Evolutionary conservation across 306 rosid genomes (phyloP), one percentile per base, ranked within the genome.

Genomic region (Castanopsis chinensis): DNA sequence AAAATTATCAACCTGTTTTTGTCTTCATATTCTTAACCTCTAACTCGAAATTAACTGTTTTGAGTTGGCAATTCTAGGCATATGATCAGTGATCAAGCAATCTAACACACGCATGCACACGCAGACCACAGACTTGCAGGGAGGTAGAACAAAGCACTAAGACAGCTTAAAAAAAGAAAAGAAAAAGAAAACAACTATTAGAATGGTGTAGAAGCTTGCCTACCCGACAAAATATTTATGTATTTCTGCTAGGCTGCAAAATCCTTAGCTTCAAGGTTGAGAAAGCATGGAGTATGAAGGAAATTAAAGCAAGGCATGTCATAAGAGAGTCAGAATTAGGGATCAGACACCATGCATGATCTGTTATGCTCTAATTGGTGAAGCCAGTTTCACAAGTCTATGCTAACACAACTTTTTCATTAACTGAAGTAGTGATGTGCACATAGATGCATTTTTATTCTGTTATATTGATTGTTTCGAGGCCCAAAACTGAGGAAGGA

Each of bases 361-460:
- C 68, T 80, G 82, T 73, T 69, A 72, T 77, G 79, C 84, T 76
- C 77, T 77, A 68, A 28, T 77, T 77, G 77, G 78, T 45, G 57
- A 84, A 78, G 51, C 33, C 43, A 43, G 68, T 82, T 77, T 61
- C 78, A 73, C 80, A 49, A 61, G 74, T 77, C 77, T 73, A 51
- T 17, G 17, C 53, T 3, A 49, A 49, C 15, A 49, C 43, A 35
- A 67, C 52, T 74, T 43, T 55, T 74, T 73, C 55, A 77, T 72
- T 12, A 76, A 37, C 28, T 56, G 73, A 75, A 13, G 33, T 10
- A 49, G 53, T 80, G 77, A 72, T 64, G 76, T 55, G 65, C 70
- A 27, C 54, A 41, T 41, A 75, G 17, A 55, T 30, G 75, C 21
- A 60, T 63, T 76, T 67, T 79, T 58, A 15, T 28, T 59, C 61